Base-by-base conservation (phyloP, 768 basidiomycete genomes). In the Boletales sp. region DNA sequence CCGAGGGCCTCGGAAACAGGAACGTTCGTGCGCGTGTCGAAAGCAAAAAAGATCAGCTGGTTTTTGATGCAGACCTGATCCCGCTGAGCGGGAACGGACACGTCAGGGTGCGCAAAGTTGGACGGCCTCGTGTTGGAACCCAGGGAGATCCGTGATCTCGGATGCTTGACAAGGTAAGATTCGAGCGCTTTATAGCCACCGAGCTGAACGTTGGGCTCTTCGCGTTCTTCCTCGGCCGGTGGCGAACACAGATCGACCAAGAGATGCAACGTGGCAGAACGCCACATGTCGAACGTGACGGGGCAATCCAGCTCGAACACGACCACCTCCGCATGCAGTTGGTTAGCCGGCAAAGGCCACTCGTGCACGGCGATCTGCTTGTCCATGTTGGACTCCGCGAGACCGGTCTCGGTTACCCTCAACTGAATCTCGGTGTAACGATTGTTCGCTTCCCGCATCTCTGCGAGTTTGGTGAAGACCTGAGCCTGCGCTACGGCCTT, bases 241-340 rank as follows among this genome's bases (percentile, higher is more conserved):
- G 42, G 51, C 1, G 52, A 58, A 53, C 69, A 71, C 5, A 75
- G 48, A 40, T 72, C 70, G 30, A 65, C 57, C 21, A 76, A 58
- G 34, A 78, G 51, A 12, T 56, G 48, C 49, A 59, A 25, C 2
- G 57, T 56, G 2, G 50, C 33, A 8, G 31, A 7, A 8, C 57
- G 67, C 78, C 78, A 80, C 33, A 70, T 57, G n/a, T 58, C 54
- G 49, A 78, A 74, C 1, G 58, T 38, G 1, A 49, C 0, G 0
- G 78, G 79, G 36, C 67, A 67, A 7, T 49, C 31, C 0, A 77
- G 56, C 50, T 80, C 77, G 38, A 80, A 80, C 2, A 79, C 61
- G 14, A 70, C 60, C 0, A 56, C 53, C 33, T 67, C 58, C 0
- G 63, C 61, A 7, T 38, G 31, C 7, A 53, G 6, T 1, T 17